phyloP scores from a whole-genome alignment of 1,139 yeast genomes.

The Scheffersomyces cryptocercus region DNA sequence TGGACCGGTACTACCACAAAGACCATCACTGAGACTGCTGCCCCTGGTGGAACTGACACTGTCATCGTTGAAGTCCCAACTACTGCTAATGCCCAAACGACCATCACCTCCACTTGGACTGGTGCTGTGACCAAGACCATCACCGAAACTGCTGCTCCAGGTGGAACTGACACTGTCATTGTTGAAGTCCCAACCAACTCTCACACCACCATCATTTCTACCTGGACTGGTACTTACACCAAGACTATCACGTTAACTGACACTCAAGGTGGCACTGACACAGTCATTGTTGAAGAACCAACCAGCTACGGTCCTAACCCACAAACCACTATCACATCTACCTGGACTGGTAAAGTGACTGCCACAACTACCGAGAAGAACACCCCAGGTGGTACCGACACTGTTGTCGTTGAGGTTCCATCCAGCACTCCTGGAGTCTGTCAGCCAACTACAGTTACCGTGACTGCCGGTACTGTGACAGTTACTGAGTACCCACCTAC shows the following conservation, averaged over 20 bases:
- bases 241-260: not conserved
- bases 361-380: slow-evolving; percentile 4
- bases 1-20: slow-evolving; percentile 1
- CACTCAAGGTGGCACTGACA: not conserved
- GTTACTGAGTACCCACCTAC: slow-evolving; percentile 1
- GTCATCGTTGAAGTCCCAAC: slow-evolving; percentile 14
- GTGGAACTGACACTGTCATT: slow-evolving; percentile 4
- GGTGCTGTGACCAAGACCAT: slow-evolving; percentile 2
- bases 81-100: slow-evolving; percentile 11
- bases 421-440: not conserved
- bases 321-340: slow-evolving; percentile 3
- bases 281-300: not conserved
- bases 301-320: slow-evolving; percentile 1
- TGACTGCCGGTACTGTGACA: not conserved
- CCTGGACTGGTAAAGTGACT: slow-evolving; percentile 9
- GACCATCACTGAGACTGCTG: slow-evolving; percentile 6
- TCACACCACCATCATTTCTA: not conserved
- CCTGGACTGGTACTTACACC: not conserved
- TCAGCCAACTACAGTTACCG: slow-evolving; percentile 1
- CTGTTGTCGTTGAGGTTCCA: slow-evolving; percentile 11
- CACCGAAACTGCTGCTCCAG: slow-evolving; percentile 16
- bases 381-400: slow-evolving; percentile 5
- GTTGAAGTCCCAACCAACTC: not conserved
- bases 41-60: slow-evolving; percentile 10
- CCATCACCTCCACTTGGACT: slow-evolving; percentile 8